These are phyloP conservation scores for Boletus vinaceobasis DNA, from an alignment of 768 basidiomycete species.

Conservation along the genomic window DNA sequence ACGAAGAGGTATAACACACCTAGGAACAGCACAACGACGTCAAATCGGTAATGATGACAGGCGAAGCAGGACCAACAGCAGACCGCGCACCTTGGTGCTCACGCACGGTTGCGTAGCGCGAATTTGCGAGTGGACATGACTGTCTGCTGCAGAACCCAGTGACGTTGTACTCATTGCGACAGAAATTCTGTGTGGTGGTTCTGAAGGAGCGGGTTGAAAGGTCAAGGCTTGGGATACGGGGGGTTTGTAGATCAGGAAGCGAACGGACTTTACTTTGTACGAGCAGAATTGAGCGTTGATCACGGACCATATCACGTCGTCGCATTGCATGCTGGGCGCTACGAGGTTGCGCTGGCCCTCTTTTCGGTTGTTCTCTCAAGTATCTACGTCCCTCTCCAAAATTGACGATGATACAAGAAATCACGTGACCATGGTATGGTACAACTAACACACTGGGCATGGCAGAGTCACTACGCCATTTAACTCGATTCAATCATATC, in stretches of 20 bases:
- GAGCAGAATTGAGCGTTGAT: conserved; percentile 96
- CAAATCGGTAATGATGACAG: not conserved
- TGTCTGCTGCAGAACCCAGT: conserved; percentile 94
- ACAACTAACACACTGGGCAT: too few species aligned
- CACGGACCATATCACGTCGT: conserved; percentile 98
- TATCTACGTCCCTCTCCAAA: not conserved
- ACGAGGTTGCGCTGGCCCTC: not conserved
- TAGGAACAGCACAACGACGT: conserved; percentile 23
- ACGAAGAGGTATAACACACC: conserved; percentile 90
- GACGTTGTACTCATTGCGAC: conserved; percentile 97
- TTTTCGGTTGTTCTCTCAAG: not conserved
- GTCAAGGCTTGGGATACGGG: conserved; percentile 8
- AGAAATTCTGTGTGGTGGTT: conserved; percentile 95
- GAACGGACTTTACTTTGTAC: conserved; percentile 95
- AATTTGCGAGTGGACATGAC: conserved; percentile 97
- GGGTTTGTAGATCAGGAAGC: not conserved
- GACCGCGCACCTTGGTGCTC: conserved; percentile 80
- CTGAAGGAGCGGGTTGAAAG: conserved; percentile 37
- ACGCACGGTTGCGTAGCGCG: conserved; percentile 95
- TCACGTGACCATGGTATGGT: conserved; percentile 20
- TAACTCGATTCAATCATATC: not conserved
- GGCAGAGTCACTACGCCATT: not conserved
- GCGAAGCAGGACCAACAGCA: not conserved
- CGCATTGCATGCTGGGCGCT: conserved; percentile 66
- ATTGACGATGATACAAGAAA: not conserved